Evolutionary conservation across 1,284 basidiomycete species (phyloP), one percentile per base, ranked within the genome.

Genomic region (Salmacisia buchloeana): DNA sequence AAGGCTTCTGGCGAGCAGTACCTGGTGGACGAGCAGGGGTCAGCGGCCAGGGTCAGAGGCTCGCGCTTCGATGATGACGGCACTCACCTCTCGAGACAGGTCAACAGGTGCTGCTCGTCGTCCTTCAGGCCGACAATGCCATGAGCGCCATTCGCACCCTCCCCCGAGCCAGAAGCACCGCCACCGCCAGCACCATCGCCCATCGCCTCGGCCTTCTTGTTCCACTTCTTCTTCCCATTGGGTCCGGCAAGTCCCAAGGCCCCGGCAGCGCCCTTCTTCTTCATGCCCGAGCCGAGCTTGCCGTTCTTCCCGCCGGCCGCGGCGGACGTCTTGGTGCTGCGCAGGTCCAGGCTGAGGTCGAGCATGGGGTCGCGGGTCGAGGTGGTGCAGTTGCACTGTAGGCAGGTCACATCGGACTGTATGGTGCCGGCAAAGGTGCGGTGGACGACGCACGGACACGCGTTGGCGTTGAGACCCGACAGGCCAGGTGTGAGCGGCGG

Each of bases 391-490:
- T 86, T 85, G 66, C 85, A 86, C 13, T 87, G 83, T 57, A 89
- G 89, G 75, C 94, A 97, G 39, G 86, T 89, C 27, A 97, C 90
- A 59, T 94, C 89, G 68, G 91, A 94, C 71, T 94, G 90, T 3
- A 97, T 81, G 60, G 87, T 85, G 0, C 94, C 94, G 0, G 88
- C 87, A 76, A 97, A 97, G 0, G 92, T 92, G 25, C 88, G 87
- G 78, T 97, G 94, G 13, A 96, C 87, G 70, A 96, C 88, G 76
- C 94, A 97, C 67, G 89, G 91, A 80, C 94, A 97, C 15, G 61
- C 58, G 2, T 68, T 69, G 7, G 69, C 67, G 29, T 29, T 41
- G 10, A 39, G n/a, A 23, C 41, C 39, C 5, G 58, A 59, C 15
- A 34, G 58, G 9, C 41, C 34, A 18, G 41, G 41, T 2, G 38